These are phyloP conservation scores for Kodamaea sp. DNA, from an alignment of 1,139 yeast genomes.

Conservation along the genomic window DNA sequence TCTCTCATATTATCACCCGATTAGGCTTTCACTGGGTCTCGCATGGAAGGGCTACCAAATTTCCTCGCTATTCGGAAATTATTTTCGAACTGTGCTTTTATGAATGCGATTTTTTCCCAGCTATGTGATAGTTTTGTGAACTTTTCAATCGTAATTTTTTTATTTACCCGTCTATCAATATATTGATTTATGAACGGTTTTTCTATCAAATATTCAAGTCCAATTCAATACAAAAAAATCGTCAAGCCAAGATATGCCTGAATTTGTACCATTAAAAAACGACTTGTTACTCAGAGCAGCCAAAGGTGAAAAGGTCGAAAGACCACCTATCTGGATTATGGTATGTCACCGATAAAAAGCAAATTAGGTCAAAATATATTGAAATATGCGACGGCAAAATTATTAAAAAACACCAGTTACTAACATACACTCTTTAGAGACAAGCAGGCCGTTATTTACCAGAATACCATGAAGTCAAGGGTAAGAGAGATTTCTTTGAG, in stretches of 20 bases:
- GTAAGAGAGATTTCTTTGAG: conserved; percentile 83
- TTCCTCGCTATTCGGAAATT: no score
- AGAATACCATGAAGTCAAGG: conserved; percentile 89
- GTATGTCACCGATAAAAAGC: conserved; percentile 29
- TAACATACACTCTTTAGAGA: conserved; percentile 35
- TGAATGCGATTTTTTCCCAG: no score
- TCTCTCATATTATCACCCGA: no score
- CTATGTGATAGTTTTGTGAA: no score
- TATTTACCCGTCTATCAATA: no score
- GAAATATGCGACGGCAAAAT: not conserved
- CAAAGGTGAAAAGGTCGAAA: conserved; percentile 74
- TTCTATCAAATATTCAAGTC: no score
- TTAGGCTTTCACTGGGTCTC: no score
- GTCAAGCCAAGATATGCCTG: conserved; percentile 19
- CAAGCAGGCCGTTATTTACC: conserved; percentile 89
- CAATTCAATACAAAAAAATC: not conserved
- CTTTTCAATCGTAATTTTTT: no score
- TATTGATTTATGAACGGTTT: no score
- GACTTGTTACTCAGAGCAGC: conserved; percentile 92
- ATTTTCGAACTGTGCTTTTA: no score
- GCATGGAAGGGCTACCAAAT: no score
- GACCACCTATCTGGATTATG: conserved; percentile 99
- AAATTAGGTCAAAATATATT: not conserved
- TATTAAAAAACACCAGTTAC: conserved; percentile 1
- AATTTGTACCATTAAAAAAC: conserved; percentile 73